A percentile compares a stretch with the other conserved stretches of the same genome.
phyloP scores from a whole-genome alignment of 805 yeast genomes.

The Scheffersomyces lignosus region DNA sequence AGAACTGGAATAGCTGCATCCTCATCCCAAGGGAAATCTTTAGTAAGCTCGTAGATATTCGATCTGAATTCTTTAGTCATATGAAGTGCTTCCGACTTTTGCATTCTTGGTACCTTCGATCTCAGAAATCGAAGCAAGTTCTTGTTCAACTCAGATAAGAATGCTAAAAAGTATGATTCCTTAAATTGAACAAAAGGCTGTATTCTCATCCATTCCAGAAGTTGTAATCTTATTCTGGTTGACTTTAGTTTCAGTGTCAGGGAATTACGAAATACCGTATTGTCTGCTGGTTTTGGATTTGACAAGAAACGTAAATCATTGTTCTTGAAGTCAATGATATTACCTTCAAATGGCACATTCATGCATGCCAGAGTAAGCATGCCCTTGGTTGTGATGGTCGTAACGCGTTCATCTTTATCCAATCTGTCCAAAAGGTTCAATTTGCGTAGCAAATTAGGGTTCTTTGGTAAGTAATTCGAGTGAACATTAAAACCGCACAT shows the following conservation, averaged over 20 bases:
- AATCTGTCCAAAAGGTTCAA: conserved; percentile 6
- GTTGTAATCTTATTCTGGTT: conserved; percentile 24
- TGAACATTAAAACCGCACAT: conserved; percentile 12
- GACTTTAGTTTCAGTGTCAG: conserved; percentile 19
- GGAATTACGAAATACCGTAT: conserved; percentile 8
- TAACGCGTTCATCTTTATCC: conserved; percentile 3
- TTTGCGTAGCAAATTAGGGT: conserved; percentile 1
- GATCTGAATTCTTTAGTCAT: conserved; percentile 19
- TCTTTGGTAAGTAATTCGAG: conserved; percentile 3
- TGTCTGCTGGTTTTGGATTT: conserved; percentile 5
- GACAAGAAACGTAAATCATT: conserved; percentile 35
- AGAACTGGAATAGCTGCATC: conserved; percentile 4
- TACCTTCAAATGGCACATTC: conserved; percentile 23
- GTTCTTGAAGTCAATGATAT: conserved; percentile 34
- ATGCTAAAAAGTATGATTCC: conserved; percentile 19
- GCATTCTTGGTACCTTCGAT: conserved; percentile 11
- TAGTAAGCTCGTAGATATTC: conserved; percentile 19
- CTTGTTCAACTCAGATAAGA: conserved; percentile 14
- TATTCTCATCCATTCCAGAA: conserved; percentile 38
- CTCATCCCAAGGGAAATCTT: conserved; percentile 11
- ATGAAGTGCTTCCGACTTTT: conserved; percentile 17
- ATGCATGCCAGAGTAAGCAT: conserved; percentile 7
- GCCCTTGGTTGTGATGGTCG: conserved; percentile 2
- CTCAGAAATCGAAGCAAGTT: conserved; percentile 14
- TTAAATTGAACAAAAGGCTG: conserved; percentile 34